Evolutionary conservation across 257 asterid genomes (phyloP), one percentile per base, ranked within the genome.

Genomic region (Cinchona pubescens): DNA sequence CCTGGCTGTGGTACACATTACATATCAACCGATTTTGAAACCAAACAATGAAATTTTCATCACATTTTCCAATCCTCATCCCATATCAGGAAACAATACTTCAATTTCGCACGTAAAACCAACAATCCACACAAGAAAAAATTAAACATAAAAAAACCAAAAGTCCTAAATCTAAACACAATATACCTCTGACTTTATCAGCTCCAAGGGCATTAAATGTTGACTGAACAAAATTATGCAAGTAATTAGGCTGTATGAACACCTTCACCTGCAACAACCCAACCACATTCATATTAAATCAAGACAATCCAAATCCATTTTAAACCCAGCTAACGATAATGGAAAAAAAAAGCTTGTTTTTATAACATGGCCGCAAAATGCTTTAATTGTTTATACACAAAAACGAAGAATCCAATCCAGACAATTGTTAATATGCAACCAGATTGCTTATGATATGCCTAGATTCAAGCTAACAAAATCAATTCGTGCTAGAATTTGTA

Each of bases 171-270:
- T 25, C 62, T 67, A 12, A 29, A 30, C 10, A 53, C 67, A 42
- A 70, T 73, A 51, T 79, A 90, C 99, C 99, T 83, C 87, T 86
- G 69, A 92, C 90, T 78, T 83, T 94, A 62, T 90, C 91, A 62
- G 87, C 88, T 80, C 94, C 97, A 68, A 92, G 97, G 69, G 99
- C 99, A 86, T 89, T 84, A 71, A 94, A 90, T 19, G 99, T 84
- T 63, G 99, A 63, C 78, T 94, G 97, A 72, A 94, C 97, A 85
- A 94, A 94, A 75, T 90, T 94, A 83, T 92, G 79, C 88, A 94
- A 85, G 87, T 94, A 94, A 80, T 90, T 89, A 69, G 95, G 91
- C 83, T 94, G 96, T 86, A 70, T 81, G 77, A 94, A 94, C 48
- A 94, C 97, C 85, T 90, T 94, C 79, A 94, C 99, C 97, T 94